phyloP scores from a whole-genome alignment of 176 grass and related monocot genomes.

The Rhynchospora tenuis region DNA sequence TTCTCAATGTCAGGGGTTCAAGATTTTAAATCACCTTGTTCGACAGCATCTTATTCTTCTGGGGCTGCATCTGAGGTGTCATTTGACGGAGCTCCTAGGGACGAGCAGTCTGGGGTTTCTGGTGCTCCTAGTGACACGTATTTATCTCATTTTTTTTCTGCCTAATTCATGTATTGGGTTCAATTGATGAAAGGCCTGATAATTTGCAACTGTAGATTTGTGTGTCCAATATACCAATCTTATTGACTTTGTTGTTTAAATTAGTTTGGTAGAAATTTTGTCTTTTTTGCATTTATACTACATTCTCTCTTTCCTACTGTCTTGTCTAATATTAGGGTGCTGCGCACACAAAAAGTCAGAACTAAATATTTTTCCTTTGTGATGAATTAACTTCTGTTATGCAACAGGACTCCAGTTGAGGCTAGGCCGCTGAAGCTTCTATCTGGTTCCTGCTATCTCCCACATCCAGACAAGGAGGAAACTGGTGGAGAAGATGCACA shows the following conservation, averaged over 20 bases:
- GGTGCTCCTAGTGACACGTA: conserved; percentile 49
- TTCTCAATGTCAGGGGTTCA: conserved; percentile 17
- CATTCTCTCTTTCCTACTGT: background rate
- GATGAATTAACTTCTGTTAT: background rate
- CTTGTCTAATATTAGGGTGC: background rate
- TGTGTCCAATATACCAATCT: background rate
- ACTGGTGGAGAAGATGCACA: conserved; percentile 97
- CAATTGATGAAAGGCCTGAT: background rate
- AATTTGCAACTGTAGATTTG: background rate
- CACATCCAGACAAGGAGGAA: conserved; percentile 91
- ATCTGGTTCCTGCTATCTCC: conserved; percentile 89
- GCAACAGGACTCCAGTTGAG: conserved; percentile 44
- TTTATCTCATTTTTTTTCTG: conserved; percentile 18
- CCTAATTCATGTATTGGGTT: background rate
- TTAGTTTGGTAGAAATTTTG: background rate
- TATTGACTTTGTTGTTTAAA: background rate
- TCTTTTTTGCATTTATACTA: background rate
- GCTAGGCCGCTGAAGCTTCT: conserved; percentile 49
- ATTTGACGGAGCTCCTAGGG: conserved; percentile 44
- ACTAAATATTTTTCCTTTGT: background rate
- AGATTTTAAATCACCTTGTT: conserved; percentile 37
- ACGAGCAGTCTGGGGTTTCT: conserved; percentile 52
- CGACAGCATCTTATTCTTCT: conserved; percentile 48
- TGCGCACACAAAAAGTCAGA: background rate
- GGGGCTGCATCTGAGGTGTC: conserved; percentile 58